phyloP scores from a whole-genome alignment of 257 asterid species.

The Gentiana dahurica region DNA sequence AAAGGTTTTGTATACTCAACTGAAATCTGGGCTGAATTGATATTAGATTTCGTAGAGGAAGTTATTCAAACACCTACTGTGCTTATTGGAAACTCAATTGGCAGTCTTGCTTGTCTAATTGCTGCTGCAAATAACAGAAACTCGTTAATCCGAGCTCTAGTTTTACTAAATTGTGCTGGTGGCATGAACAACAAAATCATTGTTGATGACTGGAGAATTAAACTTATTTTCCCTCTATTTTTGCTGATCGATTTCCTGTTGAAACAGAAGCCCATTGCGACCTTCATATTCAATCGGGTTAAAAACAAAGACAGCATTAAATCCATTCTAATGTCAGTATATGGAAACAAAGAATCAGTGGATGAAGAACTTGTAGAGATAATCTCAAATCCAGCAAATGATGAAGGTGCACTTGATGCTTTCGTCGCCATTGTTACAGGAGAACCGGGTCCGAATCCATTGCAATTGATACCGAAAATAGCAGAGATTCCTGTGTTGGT shows the following conservation, averaged over 20 bases:
- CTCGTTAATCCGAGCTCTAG: constrained; percentile 60
- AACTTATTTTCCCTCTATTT: constrained; percentile 60
- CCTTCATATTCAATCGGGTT: constrained; percentile 48
- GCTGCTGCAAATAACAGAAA: constrained; percentile 70
- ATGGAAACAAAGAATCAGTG: constrained; percentile 70
- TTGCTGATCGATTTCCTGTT: constrained; percentile 80
- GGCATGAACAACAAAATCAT: constrained; percentile 98
- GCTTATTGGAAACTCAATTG: constrained; percentile 81
- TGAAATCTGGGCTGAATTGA: constrained; percentile 84
- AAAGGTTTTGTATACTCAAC: constrained; percentile 60
- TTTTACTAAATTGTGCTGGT: constrained; percentile 81
- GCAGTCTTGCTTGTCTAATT: constrained; percentile 93
- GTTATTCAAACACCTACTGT: constrained; percentile 65
- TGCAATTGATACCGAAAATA: constrained; percentile 51
- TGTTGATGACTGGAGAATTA: constrained; percentile 97
- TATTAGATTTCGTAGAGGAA: constrained; percentile 65
- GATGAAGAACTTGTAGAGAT: constrained; percentile 93
- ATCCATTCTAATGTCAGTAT: constrained; percentile 50
- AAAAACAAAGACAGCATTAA: constrained; percentile 60
- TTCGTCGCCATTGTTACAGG: constrained; percentile 91
- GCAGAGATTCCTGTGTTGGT: constrained; percentile 44
- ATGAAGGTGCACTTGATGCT: constrained; percentile 95
- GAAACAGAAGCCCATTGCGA: constrained; percentile 56
- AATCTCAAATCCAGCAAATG: constrained; percentile 61
- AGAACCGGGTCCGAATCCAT: constrained; percentile 91